Evolutionary conservation across 805 yeast species (phyloP), one percentile per base, ranked within the genome.

Genomic region (Candida sithepensis): DNA sequence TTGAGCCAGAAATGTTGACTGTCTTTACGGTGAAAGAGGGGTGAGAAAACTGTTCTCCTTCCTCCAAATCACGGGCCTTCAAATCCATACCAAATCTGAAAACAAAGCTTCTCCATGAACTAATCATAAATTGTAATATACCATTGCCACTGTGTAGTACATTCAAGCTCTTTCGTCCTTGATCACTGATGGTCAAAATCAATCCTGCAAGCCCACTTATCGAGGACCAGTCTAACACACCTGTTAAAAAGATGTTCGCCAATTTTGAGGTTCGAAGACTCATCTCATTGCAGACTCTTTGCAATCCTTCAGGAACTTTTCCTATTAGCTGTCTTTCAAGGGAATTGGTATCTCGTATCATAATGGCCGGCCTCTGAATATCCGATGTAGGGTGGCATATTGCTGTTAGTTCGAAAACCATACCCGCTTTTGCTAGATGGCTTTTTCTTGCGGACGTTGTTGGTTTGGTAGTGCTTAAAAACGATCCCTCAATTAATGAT

Each of bases 161-260:
- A n/a, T 73, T 74, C 34, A 87, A 61, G 6, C 72, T 72, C 42
- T 77, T 75, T 51, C 76, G 73, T 2, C 89, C 90, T 56, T 88
- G 86, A 56, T 89, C 97, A 47, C 88, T 82, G 13, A 86, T 72
- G 0, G 97, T 88, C 43, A 92, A 68, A 42, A 92, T 78, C 57
- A 88, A 68, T 0, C 99, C 99, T 0, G 98, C 97, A 6, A 92
- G 65, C 0, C 99, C 99, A n/a, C 96, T 88, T 2, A 89, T 68
- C n/a, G 84, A 74, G 5, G 75, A 64, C 97, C 97, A 92, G 45
- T 76, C 66, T 10, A 87, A 51, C n/a, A 70, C 70, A 2, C 99
- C 99, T 0, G 96, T 82, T 4, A 94, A 59, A 58, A 88, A 91
- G 3, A 92, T 69, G 33, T 81, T 78, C 42, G 77, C 73, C 28